phyloP scores from a whole-genome alignment of 352 stramenopile genomes.

The Plasmopara viticola region DNA sequence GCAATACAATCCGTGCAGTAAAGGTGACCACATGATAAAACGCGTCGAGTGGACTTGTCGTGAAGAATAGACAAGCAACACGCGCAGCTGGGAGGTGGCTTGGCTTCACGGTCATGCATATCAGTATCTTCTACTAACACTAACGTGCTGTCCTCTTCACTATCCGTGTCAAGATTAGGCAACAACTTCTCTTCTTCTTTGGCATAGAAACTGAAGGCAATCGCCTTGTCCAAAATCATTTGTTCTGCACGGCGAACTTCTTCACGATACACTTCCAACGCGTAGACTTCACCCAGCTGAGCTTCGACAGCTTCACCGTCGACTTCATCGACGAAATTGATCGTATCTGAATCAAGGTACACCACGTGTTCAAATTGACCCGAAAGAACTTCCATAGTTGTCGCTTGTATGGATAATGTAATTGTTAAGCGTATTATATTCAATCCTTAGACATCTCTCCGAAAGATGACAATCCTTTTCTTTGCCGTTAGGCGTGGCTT shows the following conservation, averaged over 20 bases:
- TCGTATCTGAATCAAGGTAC: slow-evolving; percentile 8
- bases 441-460: background rate
- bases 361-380: slow-evolving; percentile 14
- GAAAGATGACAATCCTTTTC: slow-evolving; percentile 1
- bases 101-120: slow-evolving; percentile 20
- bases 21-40: slow-evolving; percentile 48
- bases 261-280: slow-evolving; percentile 35
- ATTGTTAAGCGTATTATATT: too few species aligned
- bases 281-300: slow-evolving; percentile 21
- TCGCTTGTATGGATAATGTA: background rate
- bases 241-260: slow-evolving; percentile 33
- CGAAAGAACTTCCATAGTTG: slow-evolving; percentile 21
- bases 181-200: slow-evolving; percentile 37
- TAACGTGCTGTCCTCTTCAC: slow-evolving; percentile 15
- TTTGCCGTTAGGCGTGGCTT: slow-evolving; percentile 1
- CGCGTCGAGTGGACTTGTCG: slow-evolving; percentile 14
- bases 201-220: slow-evolving; percentile 41
- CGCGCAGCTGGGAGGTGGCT: slow-evolving; percentile 33
- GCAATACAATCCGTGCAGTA: slow-evolving; percentile 56
- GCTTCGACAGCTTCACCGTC: slow-evolving; percentile 14
- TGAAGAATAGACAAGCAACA: slow-evolving; percentile 28
- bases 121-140: slow-evolving; percentile 5
- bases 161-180: slow-evolving; percentile 6
- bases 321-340: slow-evolving; percentile 17
- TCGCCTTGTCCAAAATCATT: slow-evolving; percentile 27